These are phyloP conservation scores for Dissoconium aciculare DNA, from an alignment of 2,329 filamentous ascomycete species.

Conservation along the genomic window DNA sequence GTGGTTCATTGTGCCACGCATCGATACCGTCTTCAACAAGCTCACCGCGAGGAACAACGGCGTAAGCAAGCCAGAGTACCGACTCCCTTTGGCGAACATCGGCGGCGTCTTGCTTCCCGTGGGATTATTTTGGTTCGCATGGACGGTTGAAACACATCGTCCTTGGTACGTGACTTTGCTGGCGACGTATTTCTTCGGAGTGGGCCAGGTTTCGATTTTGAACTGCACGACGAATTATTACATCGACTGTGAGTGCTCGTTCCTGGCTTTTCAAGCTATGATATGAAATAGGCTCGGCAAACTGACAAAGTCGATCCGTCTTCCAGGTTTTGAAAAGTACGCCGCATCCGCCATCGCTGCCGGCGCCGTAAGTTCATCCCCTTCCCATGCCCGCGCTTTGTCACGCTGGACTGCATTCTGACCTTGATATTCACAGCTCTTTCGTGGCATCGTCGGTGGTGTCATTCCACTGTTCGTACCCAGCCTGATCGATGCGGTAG, in stretches of 20 bases:
- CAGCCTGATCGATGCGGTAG: conserved; percentile 29
- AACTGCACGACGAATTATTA: conserved; percentile 42
- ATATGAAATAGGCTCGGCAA: too few species aligned
- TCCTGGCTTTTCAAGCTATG: too few species aligned
- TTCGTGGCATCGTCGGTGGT: conserved; percentile 33
- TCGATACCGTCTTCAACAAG: conserved; percentile 34
- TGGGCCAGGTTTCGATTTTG: conserved; percentile 36
- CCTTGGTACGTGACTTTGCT: conserved; percentile 31
- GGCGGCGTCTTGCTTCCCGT: conserved; percentile 30
- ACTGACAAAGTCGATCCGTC: conserved; percentile 1
- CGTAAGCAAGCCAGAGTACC: conserved; percentile 29
- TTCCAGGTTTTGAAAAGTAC: conserved; percentile 33
- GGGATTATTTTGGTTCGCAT: conserved; percentile 31
- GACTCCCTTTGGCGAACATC: conserved; percentile 33
- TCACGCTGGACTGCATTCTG: too few species aligned
- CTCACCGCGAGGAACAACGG: conserved; percentile 29
- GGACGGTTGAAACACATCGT: conserved; percentile 28
- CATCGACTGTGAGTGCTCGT: conserved; percentile 32
- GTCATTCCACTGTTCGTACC: conserved; percentile 34
- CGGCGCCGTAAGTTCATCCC: conserved; percentile 26
- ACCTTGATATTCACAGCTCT: too few species aligned
- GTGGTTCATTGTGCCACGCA: conserved; percentile 33
- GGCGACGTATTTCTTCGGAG: conserved; percentile 33
- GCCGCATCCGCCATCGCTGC: conserved; percentile 38
- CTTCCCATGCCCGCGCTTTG: too few species aligned